Base-by-base conservation (phyloP, 257 asterid species). In the Echites panduratus region DNA sequence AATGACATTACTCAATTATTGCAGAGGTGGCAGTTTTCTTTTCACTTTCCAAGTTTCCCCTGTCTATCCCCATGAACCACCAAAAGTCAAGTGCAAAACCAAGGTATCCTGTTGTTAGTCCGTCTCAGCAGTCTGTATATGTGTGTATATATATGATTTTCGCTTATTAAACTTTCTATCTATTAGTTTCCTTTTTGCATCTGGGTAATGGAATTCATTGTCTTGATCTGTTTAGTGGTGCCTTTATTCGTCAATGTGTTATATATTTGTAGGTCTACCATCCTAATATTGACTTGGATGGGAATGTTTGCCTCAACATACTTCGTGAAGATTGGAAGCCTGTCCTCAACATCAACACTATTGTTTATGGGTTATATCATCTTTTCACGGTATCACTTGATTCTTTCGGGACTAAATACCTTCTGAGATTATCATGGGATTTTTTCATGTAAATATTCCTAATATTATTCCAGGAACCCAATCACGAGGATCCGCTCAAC, bases 261-360 rank as follows among this genome's bases (percentile, higher is more conserved):
- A 43, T 7, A 14, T 70, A 22, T 44, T 35, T 74, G 57, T 81
- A 93, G 97, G 96, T 90, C 22, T 93, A 90, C 81, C 98, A 93
- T 84, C 98, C 97, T 70, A 93, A 93, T 78, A 93, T 93, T 27
- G 96, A 93, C 80, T 78, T 90, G 75, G 98, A 93, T 72, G 98
- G 98, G 77, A 90, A 89, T 73, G 95, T 93, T 38, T 93, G 98
- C 86, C 88, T 93, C 74, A 84, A 84, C 50, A 76, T 84, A 27
- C 85, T 84, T 32, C 76, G 87, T 9, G 85, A 81, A 73, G 87
- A 84, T 67, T 78, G 87, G 87, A 84, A 84, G 69, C 85, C 85
- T 40, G 84, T 84, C 64, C 85, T 84, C 75, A 83, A 59, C 73
- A 78, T 83, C 52, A 83, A 78, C 73, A 83, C 87, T 2, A 41